A percentile compares a stretch with the other conserved stretches of the same genome.
Conservation (phyloP, 495 filamentous ascomycete species). For the Aspergillus saccharolyticus region DNA sequence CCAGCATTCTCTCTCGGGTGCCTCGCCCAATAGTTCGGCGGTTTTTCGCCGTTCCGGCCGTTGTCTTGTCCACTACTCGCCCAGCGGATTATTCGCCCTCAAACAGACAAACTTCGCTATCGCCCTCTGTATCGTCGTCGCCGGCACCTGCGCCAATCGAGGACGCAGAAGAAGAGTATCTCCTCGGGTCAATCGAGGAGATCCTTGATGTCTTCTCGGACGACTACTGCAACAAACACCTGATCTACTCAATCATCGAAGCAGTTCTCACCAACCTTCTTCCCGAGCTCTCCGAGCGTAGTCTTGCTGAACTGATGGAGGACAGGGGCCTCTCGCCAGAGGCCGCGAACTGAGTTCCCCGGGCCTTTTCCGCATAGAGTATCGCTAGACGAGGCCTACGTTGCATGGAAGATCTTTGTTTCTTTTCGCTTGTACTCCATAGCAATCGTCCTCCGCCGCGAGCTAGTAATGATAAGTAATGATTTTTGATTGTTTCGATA, state of each 20-base stretch:
- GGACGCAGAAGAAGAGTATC: conserved; percentile 28
- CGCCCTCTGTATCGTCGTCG: conserved; percentile 2
- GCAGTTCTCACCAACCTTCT: conserved; percentile 69
- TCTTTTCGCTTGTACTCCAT: too few relatives aligned
- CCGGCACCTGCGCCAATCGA: background rate
- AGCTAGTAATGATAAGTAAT: background rate
- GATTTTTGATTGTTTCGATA: too few relatives aligned
- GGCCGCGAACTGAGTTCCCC: conserved; percentile 5
- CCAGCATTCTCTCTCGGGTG: conserved; percentile 43
- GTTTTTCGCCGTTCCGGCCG: conserved; percentile 32
- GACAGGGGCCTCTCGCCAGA: conserved; percentile 51
- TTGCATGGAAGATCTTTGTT: background rate
- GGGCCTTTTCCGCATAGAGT: background rate
- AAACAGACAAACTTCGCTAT: conserved; percentile 4
- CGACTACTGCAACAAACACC: conserved; percentile 83
- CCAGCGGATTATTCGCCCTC: conserved; percentile 2
- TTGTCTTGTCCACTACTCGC: background rate
- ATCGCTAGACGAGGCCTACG: background rate
- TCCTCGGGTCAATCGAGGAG: conserved; percentile 43
- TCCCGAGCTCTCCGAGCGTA: conserved; percentile 76
- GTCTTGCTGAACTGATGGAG: conserved; percentile 65
- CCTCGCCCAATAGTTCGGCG: conserved; percentile 36
- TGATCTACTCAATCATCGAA: conserved; percentile 75
- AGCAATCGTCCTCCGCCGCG: too few relatives aligned
- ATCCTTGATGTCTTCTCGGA: conserved; percentile 72